phyloP scores from a whole-genome alignment of 768 basidiomycete genomes.

The Punctularia strigosozonata region DNA sequence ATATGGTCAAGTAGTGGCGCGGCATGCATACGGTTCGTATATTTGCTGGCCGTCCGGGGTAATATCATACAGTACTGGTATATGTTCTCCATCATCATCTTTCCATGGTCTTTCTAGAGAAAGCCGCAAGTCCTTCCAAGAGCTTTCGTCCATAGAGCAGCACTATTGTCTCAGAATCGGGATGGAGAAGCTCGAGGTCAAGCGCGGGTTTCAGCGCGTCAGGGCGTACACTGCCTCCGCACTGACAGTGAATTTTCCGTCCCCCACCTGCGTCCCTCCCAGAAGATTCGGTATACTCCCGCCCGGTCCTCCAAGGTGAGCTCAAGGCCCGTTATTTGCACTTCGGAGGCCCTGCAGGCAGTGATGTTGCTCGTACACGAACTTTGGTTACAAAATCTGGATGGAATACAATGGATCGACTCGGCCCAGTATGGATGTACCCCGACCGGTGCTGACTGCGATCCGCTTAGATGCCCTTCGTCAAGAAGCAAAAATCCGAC shows the following conservation, averaged over 20 bases:
- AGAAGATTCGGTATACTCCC: too few relatives aligned
- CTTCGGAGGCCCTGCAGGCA: too few relatives aligned
- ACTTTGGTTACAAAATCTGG: too few relatives aligned
- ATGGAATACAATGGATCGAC: slow-evolving; percentile 20
- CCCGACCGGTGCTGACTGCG: slow-evolving; percentile 6
- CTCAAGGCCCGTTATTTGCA: too few relatives aligned
- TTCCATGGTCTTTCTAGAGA: slow-evolving; percentile 76
- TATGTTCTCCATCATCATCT: slow-evolving; percentile 54
- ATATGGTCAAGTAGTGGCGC: slow-evolving; percentile 4
- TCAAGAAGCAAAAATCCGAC: slow-evolving; percentile 92
- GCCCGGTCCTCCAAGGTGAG: too few relatives aligned
- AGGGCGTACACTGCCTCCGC: too few relatives aligned
- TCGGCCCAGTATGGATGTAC: slow-evolving; percentile 16
- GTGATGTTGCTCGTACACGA: too few relatives aligned
- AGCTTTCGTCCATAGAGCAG: slow-evolving; percentile 20
- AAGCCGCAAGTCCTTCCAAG: slow-evolving; percentile 50
- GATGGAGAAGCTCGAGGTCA: too few relatives aligned
- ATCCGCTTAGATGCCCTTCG: slow-evolving; percentile 75
- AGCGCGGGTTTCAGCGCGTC: too few relatives aligned
- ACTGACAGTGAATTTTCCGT: too few relatives aligned
- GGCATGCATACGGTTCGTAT: slow-evolving; percentile 53
- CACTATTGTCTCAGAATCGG: too few relatives aligned
- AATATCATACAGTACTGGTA: slow-evolving; percentile 60
- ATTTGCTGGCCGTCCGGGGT: slow-evolving; percentile 54
- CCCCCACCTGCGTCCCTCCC: too few relatives aligned